Conservation (phyloP, 805 yeast genomes). For the Teunomyces aglyptinius region DNA sequence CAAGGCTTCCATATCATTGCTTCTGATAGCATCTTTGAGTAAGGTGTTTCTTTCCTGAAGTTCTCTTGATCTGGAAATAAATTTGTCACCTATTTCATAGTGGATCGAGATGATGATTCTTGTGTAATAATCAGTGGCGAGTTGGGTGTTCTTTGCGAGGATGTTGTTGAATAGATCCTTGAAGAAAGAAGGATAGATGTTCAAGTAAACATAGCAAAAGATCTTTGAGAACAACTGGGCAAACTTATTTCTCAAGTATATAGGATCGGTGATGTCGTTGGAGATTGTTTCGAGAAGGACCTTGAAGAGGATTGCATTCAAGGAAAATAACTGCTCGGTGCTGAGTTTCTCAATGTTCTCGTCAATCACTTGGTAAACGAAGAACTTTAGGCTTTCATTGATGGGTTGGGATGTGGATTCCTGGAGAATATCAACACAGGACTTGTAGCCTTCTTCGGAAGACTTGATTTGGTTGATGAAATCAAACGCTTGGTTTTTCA, state of each 20-base stretch:
- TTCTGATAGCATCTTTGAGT: constrained; percentile 81
- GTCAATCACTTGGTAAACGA: constrained; percentile 68
- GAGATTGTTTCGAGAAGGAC: constrained; percentile 31
- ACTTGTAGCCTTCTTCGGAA: constrained; percentile 54
- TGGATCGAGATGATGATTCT: constrained; percentile 76
- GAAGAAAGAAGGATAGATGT: constrained; percentile 31
- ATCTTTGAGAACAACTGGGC: constrained; percentile 32
- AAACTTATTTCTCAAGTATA: constrained; percentile 37
- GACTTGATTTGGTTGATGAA: constrained; percentile 54
- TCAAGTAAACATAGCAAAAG: constrained; percentile 36
- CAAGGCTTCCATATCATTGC: constrained; percentile 65
- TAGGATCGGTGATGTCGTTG: constrained; percentile 20
- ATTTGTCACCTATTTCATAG: constrained; percentile 89
- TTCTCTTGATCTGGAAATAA: constrained; percentile 67
- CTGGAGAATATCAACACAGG: constrained; percentile 49
- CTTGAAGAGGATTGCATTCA: constrained; percentile 49
- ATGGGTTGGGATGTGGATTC: constrained; percentile 24
- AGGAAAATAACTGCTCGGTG: constrained; percentile 43
- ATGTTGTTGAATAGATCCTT: constrained; percentile 26
- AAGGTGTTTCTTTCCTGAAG: constrained; percentile 62
- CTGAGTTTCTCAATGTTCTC: constrained; percentile 47
- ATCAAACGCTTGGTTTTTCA: constrained; percentile 54
- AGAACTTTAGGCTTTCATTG: constrained; percentile 59
- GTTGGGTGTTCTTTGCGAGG: constrained; percentile 16
- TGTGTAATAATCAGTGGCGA: constrained; percentile 67